These are phyloP conservation scores for Tirmania nivea DNA, from an alignment of 495 filamentous ascomycete genomes.

Conservation along the genomic window DNA sequence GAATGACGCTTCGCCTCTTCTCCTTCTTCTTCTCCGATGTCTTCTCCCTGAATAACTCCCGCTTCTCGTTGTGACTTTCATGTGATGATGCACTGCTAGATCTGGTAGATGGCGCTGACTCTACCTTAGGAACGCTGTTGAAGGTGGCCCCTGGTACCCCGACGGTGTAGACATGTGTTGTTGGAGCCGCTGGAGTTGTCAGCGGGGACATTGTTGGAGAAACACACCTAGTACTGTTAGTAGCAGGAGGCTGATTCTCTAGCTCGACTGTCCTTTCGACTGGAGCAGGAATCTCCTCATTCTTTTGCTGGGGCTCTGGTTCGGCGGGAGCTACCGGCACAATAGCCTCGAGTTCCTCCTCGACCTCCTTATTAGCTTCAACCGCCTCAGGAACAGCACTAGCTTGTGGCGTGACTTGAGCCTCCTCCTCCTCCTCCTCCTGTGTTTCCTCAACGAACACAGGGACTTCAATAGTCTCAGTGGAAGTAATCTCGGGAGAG, in stretches of 20 bases:
- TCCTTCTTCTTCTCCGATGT: neutral
- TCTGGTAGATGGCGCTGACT: neutral
- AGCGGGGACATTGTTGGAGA: neutral
- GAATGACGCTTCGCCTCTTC: neutral
- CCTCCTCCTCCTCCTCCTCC: too few species aligned
- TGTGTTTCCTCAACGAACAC: conserved; percentile 47
- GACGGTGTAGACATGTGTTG: neutral
- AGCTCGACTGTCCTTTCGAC: neutral
- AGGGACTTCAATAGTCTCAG: conserved; percentile 54
- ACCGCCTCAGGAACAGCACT: conserved; percentile 29
- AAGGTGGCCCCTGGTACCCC: neutral
- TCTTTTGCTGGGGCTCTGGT: too few species aligned
- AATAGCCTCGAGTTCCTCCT: too few species aligned
- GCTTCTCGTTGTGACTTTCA: neutral
- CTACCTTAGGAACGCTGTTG: neutral
- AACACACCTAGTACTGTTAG: too few species aligned
- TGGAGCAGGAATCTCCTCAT: too few species aligned
- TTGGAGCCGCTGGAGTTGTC: neutral
- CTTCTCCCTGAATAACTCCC: neutral
- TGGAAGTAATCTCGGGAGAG: too few species aligned
- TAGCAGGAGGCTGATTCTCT: neutral
- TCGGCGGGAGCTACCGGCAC: too few species aligned
- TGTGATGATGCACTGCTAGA: neutral
- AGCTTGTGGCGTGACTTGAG: conserved; percentile 46
- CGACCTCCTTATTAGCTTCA: neutral